A percentile compares a stretch with the other conserved stretches of the same genome.
Evolutionary conservation across 148 eudicot species (phyloP).

Genomic region (Tetragonia tetragonoides): DNA sequence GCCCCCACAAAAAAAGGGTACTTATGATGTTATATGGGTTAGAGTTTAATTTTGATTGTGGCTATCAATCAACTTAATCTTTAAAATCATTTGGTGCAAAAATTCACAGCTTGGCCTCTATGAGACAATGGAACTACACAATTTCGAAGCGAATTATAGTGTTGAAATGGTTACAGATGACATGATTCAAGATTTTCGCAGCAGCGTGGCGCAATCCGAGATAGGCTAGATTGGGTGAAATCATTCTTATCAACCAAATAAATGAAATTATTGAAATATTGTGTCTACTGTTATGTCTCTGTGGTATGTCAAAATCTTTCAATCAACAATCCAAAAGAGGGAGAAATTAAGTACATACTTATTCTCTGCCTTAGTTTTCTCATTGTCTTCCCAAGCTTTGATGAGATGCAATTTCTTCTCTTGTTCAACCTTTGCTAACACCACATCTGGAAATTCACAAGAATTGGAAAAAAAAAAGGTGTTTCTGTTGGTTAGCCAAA

Average conservation of each 20-base stretch:
- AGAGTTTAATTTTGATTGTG: background rate
- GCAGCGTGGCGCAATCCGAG: no score
- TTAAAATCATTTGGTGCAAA: background rate
- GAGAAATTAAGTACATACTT: constrained; percentile 33
- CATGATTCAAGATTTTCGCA: no score
- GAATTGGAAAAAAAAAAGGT: background rate
- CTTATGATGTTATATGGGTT: background rate
- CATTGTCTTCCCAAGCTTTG: constrained; percentile 82
- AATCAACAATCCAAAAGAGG: background rate
- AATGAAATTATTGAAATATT: no score
- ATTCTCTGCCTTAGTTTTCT: constrained; percentile 61
- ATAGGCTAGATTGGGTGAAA: no score
- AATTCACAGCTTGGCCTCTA: background rate
- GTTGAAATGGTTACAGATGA: no score
- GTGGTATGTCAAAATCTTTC: no score
- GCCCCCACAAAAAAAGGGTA: no score
- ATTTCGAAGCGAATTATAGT: no score
- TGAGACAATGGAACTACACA: no score
- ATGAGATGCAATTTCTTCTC: constrained; percentile 65
- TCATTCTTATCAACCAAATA: background rate
- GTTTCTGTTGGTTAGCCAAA: background rate
- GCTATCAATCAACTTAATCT: background rate
- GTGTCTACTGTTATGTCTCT: no score
- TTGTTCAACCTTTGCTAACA: constrained; percentile 39
- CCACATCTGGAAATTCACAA: constrained; percentile 40